These are phyloP conservation scores for Catunica adiposa DNA, from an alignment of 2,329 filamentous ascomycete species.

Conservation along the genomic window DNA sequence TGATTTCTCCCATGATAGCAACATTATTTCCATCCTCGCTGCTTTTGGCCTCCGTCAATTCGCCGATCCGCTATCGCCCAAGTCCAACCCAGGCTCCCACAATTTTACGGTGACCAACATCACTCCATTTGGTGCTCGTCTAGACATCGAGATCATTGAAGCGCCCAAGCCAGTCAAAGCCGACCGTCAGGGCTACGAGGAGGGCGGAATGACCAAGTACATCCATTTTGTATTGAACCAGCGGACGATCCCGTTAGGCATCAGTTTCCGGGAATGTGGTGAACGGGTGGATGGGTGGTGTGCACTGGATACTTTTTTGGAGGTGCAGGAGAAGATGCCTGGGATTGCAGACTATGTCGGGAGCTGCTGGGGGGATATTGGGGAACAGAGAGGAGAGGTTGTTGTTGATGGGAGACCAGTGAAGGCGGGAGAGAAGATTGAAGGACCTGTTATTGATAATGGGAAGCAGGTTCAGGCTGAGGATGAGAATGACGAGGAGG, in stretches of 20 bases:
- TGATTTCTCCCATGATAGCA: constrained; percentile 65
- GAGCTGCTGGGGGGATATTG: constrained; percentile 3
- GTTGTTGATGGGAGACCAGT: neutral
- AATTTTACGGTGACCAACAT: constrained; percentile 50
- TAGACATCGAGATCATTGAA: constrained; percentile 59
- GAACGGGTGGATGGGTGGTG: constrained; percentile 60
- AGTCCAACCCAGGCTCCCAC: constrained; percentile 37
- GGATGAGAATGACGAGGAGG: neutral
- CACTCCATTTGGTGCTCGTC: constrained; percentile 53
- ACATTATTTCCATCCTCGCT: constrained; percentile 51
- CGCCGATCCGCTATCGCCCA: constrained; percentile 37
- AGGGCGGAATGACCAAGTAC: constrained; percentile 37
- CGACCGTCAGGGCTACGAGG: constrained; percentile 35
- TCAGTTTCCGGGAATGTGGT: constrained; percentile 49
- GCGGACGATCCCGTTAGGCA: constrained; percentile 51
- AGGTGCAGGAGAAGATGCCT: constrained; percentile 42
- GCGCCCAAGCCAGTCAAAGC: constrained; percentile 45
- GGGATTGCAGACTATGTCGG: constrained; percentile 35
- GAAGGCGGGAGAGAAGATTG: neutral
- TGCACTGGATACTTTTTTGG: constrained; percentile 50
- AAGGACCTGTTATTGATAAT: neutral
- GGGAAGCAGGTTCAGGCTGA: neutral
- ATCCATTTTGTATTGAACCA: constrained; percentile 62
- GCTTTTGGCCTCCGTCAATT: constrained; percentile 62
- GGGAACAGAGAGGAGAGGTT: neutral